Evolutionary conservation across 768 basidiomycete genomes (phyloP), one percentile per base, ranked within the genome.

Genomic region (Boletus subcaerulescens): DNA sequence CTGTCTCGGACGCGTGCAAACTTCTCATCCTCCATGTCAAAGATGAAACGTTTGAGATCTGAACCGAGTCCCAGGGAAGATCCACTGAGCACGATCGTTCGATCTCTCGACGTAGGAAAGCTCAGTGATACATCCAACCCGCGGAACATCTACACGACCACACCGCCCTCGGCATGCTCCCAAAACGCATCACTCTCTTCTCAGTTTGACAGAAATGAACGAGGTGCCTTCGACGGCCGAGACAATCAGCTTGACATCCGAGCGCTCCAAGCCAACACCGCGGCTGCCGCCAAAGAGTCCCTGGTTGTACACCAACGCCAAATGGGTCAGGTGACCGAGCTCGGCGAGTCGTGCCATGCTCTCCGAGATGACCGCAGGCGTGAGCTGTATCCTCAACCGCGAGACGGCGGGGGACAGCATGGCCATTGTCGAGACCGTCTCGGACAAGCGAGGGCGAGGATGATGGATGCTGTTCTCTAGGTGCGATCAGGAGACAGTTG

Each of bases 371-470:
- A 24, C 22, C 22, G 22, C 22, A 24, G 22, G 3, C 22, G 22
- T 24, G 22, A 24, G 22, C 22, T 24, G 22, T 24, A 72, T 57
- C 53, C 74, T 70, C 22, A 74, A 63, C 50, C 64, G 73, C 2
- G 73, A 72, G 35, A 73, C 67, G 20, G 62, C 35, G 6, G 71
- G 63, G 5, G 60, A 63, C 43, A 74, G 59, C 41, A 72, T 55
- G 10, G 63, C 54, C 36, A 65, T 59, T 59, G 55, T 73, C 70
- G 62, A 74, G 66, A 3, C 73, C 71, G 33, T 43, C 53, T 17
- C 73, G 68, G n/a, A 50, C 73, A 72, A 5, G 73, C 60, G 3
- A 70, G 45, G 0, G 71, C 67, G 39, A 74, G 61, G 13, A 76
- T n/a, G n/a, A n/a, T n/a, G n/a, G 61, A 53, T 75, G 71, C 42